Evolutionary conservation across 2,329 filamentous ascomycete genomes (phyloP), one percentile per base, ranked within the genome.

Genomic region (Beauveria medogensis): DNA sequence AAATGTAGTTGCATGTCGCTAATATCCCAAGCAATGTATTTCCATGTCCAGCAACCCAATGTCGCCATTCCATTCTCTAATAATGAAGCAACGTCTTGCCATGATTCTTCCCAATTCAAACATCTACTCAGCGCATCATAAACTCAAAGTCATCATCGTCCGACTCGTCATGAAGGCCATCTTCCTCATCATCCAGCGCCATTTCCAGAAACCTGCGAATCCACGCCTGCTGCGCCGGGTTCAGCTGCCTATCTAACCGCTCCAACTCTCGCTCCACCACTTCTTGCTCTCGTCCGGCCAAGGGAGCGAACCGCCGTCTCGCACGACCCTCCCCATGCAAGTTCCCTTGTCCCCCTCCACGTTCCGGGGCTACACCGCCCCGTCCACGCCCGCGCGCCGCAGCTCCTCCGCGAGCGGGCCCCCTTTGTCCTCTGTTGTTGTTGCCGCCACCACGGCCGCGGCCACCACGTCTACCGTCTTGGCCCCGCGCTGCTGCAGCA

Each of bases 161-260:
- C 44, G 69, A 73, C 60, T 77, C 78, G 46, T 74, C 77, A 54
- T 79, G 78, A 59, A 75, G 71, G 55, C 78, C 74, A 66, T 82
- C 77, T 69, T 84, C 81, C 64, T 78, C 73, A 65, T 84, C 81
- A 40, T 78, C 72, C 58, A 83, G 72, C 3, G 81, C 81, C 65
- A 82, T 75, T 69, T 77, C 77, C 54, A 84, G 80, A 67, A 84
- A 83, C 59, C 77, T 75, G 53, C 80, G 75, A 50, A 84, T 73
- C 81, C 81, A 84, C 40, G 78, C 80, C 64, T 75, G 75, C 61
- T 82, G 76, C 22, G 69, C 71, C n/a, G 75, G 72, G 64, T 82
- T 73, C 55, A 83, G 71, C 56, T 70, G 74, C 43, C 66, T 73
- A 9, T 58, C 62, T 16, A 20, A 24, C 8, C 6, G 52, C 41